Conservation (phyloP, 208 protist species). For the Trypanosoma congolense region DNA sequence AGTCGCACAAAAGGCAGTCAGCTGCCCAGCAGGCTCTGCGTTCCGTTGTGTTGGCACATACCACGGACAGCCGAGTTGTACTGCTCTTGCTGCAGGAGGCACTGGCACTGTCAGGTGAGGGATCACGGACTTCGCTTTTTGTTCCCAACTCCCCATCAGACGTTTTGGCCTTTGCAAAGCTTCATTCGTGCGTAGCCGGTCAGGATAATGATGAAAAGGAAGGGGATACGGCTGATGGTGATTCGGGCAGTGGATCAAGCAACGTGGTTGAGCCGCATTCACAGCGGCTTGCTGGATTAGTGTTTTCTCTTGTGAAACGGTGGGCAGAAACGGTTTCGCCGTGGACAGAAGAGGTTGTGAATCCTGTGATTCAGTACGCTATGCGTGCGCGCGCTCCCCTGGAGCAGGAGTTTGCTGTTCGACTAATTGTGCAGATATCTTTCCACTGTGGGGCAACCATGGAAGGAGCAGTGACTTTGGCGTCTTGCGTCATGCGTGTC, state of each 20-base stretch:
- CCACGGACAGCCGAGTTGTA: conserved; percentile 26
- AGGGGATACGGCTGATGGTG: neutral
- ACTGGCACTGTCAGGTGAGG: conserved; percentile 16
- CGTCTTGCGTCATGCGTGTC: conserved; percentile 9
- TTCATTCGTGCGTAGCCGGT: conserved; percentile 13
- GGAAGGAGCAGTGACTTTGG: conserved; percentile 8
- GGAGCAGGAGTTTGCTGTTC: conserved; percentile 19
- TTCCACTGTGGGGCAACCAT: conserved; percentile 10
- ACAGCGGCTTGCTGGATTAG: conserved; percentile 8
- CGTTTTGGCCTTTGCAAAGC: conserved; percentile 25
- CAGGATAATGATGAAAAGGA: neutral
- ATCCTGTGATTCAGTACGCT: conserved; percentile 5
- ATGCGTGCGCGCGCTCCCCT: conserved; percentile 11
- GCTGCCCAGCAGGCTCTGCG: conserved; percentile 37
- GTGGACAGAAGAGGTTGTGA: conserved; percentile 7
- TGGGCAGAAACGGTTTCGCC: conserved; percentile 14
- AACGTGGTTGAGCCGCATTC: neutral
- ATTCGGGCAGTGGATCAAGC: neutral
- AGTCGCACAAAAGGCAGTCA: conserved; percentile 43
- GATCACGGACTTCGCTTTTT: neutral
- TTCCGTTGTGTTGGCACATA: conserved; percentile 50
- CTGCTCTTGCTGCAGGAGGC: conserved; percentile 31
- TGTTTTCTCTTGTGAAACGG: conserved; percentile 9
- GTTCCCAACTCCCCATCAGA: conserved; percentile 23
- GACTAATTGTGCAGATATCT: conserved; percentile 13